These are phyloP conservation scores for Backusella australiensis DNA, from an alignment of 192 early-diverging fungal genomes.

Conservation along the genomic window DNA sequence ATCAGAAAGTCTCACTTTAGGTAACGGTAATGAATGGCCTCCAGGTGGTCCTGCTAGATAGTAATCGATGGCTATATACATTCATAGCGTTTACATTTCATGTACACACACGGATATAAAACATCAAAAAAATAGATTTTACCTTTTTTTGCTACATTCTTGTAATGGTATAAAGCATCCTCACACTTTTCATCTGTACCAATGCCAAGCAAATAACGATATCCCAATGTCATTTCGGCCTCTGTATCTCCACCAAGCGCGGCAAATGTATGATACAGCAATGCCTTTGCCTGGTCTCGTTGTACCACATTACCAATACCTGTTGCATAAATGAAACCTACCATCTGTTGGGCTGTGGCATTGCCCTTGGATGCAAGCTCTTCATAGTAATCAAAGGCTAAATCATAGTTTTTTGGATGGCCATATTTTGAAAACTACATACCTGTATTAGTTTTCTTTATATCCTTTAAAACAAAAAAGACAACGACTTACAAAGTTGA, in stretches of 20 bases:
- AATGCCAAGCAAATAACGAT: constrained; percentile 78
- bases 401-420: constrained; percentile 49
- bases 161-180: constrained; percentile 77
- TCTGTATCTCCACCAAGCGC: constrained; percentile 68
- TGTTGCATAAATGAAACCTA: constrained; percentile 90
- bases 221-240: constrained; percentile 84
- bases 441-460: not conserved
- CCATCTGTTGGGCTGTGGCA: constrained; percentile 82
- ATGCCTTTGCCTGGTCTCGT: constrained; percentile 69
- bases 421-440: constrained; percentile 59
- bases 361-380: constrained; percentile 70
- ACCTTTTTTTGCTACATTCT: constrained; percentile 77
- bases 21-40: constrained; percentile 69
- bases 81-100: not conserved
- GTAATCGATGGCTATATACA: constrained; percentile 55
- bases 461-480: not conserved
- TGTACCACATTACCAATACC: constrained; percentile 70
- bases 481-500: constrained; percentile 63
- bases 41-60: constrained; percentile 77
- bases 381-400: constrained; percentile 66
- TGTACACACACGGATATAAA: too few species aligned
- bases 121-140: not conserved
- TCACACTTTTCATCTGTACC: constrained; percentile 77
- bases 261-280: constrained; percentile 81
- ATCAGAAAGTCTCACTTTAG: constrained; percentile 70